A percentile compares a stretch with the other conserved stretches of the same genome.
phyloP scores from a whole-genome alignment of 345 rosid genomes.

The Rhizophora apiculata region DNA sequence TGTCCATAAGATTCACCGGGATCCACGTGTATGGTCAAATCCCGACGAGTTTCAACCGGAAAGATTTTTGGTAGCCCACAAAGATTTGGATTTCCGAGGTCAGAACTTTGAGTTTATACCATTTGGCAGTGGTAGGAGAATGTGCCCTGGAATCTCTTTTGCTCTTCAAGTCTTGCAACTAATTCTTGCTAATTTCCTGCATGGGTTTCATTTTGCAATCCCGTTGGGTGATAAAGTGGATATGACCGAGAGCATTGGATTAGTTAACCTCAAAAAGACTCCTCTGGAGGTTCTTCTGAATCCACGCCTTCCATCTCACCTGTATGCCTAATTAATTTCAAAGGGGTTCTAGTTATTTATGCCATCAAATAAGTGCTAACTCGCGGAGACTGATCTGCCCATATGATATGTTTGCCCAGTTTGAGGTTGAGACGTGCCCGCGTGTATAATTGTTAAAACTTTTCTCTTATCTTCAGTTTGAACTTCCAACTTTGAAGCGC shows the following conservation, averaged over 20 bases:
- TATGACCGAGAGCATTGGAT: constrained; percentile 6
- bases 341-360: too few relatives aligned
- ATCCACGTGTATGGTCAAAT: not conserved
- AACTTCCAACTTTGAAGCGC: too few relatives aligned
- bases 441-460: too few relatives aligned
- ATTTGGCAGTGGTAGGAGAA: constrained; percentile 12
- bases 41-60: not conserved
- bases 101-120: constrained; percentile 1
- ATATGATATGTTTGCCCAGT: too few relatives aligned
- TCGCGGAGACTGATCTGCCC: too few relatives aligned
- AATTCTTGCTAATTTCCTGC: not conserved
- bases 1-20: constrained; percentile 9
- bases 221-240: not conserved
- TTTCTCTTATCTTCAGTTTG: too few relatives aligned
- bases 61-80: not conserved
- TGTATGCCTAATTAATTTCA: not conserved
- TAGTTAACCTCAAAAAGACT: not conserved
- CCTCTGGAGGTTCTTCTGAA: not conserved
- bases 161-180: constrained; percentile 10
- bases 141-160: constrained; percentile 3
- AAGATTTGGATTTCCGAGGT: not conserved
- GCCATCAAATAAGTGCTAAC: too few relatives aligned
- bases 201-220: not conserved
- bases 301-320: constrained; percentile 3
- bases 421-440: too few relatives aligned